Evolutionary conservation across 2,329 filamentous ascomycete genomes (phyloP), one percentile per base, ranked within the genome.

Genomic region (Paracoccidioides brasiliensis): DNA sequence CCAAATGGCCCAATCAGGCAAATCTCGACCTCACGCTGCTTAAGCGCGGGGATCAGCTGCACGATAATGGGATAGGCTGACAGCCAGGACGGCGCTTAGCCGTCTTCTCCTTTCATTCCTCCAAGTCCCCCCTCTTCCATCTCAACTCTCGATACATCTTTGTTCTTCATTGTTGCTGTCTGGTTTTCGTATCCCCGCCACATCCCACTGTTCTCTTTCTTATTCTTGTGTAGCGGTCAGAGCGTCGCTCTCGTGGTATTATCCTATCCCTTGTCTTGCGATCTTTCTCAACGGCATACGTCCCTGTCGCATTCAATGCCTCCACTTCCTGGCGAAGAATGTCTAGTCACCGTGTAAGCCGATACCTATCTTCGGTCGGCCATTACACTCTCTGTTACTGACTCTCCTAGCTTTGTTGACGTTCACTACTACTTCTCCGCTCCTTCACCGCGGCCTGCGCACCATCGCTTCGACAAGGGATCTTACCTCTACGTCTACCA

Each of bases 401-500:
- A 61, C 28, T 9, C 35, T 40, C 35, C 53, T 60, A 85, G 81
- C 62, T 84, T 81, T 63, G 78, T 79, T 57, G 82, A 85, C 64
- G 72, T 83, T 44, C 82, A 84, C 66, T 83, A 81, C 65, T 83
- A 79, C 68, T 82, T 84, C 67, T 74, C 75, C 58, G 70, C 76
- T 14, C 82, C 82, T 3, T 71, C 71, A 3, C 72, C 76, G 41
- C 78, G 74, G 56, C 80, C 81, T 44, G 67, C 72, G 40, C 78
- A 82, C 61, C 79, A 84, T 65, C 79, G 82, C 52, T 84, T 85
- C 67, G 79, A 82, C 62, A 82, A 81, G 63, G 74, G 78, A 58
- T 83, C 80, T 50, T 84, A 85, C 69, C 72, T 84, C 58, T 85
- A 84, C 67, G 68, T 85, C 54, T 83, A 82, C 67, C 76, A 82